phyloP scores from a whole-genome alignment of 495 filamentous ascomycete genomes.

The Cetradonia linearis region DNA sequence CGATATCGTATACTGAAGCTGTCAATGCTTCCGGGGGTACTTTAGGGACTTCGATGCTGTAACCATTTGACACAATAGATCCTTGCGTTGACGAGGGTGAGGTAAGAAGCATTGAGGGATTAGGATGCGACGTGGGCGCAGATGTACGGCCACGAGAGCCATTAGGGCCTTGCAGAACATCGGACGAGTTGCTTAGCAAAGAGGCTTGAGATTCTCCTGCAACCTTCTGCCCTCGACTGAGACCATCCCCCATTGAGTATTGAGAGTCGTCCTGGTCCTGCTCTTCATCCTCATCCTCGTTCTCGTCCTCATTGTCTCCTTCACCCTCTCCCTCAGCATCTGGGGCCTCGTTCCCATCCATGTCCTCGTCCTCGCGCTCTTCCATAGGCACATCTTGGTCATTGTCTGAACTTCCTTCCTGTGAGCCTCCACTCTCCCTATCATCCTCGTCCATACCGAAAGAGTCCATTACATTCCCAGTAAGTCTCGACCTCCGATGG shows the following conservation, averaged over 20 bases:
- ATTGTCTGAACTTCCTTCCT: conserved; percentile 58
- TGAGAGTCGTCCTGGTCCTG: conserved; percentile 43
- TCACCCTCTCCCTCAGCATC: conserved; percentile 54
- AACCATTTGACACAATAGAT: conserved; percentile 27
- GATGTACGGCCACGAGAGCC: conserved; percentile 31
- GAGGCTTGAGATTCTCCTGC: conserved; percentile 12
- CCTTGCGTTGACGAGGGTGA: conserved; percentile 30
- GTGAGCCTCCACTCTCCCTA: conserved; percentile 46
- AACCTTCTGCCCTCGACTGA: conserved; percentile 13
- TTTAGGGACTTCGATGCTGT: conserved; percentile 45
- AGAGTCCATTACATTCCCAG: conserved; percentile 18
- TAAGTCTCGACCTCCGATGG: background rate
- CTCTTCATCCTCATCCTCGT: conserved; percentile 45
- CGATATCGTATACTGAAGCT: conserved; percentile 87
- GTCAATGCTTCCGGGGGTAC: conserved; percentile 71
- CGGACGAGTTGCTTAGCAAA: conserved; percentile 36
- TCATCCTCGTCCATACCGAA: conserved; percentile 46
- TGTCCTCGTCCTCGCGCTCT: conserved; percentile 42
- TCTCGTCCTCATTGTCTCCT: conserved; percentile 46
- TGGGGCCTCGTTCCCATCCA: conserved; percentile 55
- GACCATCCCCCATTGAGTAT: conserved; percentile 19
- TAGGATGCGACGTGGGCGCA: conserved; percentile 31
- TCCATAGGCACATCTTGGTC: conserved; percentile 60
- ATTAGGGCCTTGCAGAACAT: conserved; percentile 40
- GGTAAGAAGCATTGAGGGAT: conserved; percentile 33